phyloP scores from a whole-genome alignment of 768 basidiomycete genomes.

The Naematelia aurantialba region DNA sequence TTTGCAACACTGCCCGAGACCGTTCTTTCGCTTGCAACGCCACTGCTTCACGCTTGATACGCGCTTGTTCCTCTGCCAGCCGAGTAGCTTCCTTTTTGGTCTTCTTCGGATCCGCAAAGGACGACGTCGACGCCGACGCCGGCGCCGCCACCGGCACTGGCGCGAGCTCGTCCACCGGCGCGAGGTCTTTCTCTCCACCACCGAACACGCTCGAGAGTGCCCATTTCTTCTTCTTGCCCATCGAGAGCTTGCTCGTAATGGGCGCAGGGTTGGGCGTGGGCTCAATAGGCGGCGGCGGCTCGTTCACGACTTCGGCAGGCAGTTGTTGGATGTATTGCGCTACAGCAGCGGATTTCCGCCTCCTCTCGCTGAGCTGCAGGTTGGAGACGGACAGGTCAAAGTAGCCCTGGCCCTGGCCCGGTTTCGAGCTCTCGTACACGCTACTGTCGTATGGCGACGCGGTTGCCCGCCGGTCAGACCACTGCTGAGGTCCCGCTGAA shows the following conservation, averaged over 20 bases:
- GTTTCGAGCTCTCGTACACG: conserved; percentile 45
- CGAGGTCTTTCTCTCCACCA: conserved; percentile 33
- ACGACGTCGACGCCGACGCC: too few relatives aligned
- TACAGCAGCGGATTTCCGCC: conserved; percentile 1
- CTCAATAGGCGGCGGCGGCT: conserved; percentile 23
- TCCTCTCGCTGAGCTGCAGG: conserved; percentile 7
- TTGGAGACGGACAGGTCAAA: neutral
- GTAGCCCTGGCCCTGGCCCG: neutral
- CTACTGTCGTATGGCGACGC: conserved; percentile 24
- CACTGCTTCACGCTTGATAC: conserved; percentile 71
- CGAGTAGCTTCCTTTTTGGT: conserved; percentile 53
- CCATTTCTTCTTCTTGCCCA: conserved; percentile 52
- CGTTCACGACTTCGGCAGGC: neutral
- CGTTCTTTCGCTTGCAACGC: conserved; percentile 76
- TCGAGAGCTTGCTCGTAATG: conserved; percentile 16
- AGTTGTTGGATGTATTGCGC: conserved; percentile 6
- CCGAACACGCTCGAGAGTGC: conserved; percentile 51
- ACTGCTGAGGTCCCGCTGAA: conserved; percentile 14
- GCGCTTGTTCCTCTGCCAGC: conserved; percentile 62
- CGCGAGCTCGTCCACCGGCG: conserved; percentile 11
- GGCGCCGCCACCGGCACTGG: conserved; percentile 15
- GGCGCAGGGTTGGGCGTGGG: conserved; percentile 16
- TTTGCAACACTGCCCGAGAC: conserved; percentile 86
- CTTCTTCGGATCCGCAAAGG: conserved; percentile 50
- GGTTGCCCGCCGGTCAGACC: neutral